A percentile compares a stretch with the other conserved stretches of the same genome.
Conservation (phyloP, 805 yeast species). For the Candida railenensis region DNA sequence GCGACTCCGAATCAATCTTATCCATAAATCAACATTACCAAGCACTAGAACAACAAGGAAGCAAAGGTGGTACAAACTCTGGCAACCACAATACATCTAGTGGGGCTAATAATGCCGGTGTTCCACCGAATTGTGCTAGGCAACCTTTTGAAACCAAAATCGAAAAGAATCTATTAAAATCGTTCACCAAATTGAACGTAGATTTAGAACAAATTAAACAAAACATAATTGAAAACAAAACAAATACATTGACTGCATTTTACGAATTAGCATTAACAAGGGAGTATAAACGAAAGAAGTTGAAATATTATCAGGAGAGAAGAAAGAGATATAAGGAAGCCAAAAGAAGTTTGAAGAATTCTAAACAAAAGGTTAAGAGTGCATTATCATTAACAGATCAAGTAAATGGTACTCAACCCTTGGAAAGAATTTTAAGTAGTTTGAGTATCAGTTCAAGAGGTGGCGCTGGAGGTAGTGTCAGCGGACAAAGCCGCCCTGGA, state of each 20-base stretch:
- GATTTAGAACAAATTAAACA: slow-evolving; percentile 59
- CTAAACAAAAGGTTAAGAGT: slow-evolving; percentile 34
- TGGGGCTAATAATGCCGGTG: slow-evolving; percentile 27
- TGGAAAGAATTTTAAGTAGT: slow-evolving; percentile 37
- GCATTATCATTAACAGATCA: slow-evolving; percentile 36
- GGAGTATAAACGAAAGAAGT: slow-evolving; percentile 38
- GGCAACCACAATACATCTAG: neutral
- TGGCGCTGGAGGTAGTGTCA: neutral
- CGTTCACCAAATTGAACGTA: slow-evolving; percentile 58
- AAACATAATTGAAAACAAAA: slow-evolving; percentile 55
- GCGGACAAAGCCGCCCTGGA: neutral
- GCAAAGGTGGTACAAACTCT: neutral
- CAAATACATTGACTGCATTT: slow-evolving; percentile 72
- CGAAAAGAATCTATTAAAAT: slow-evolving; percentile 63
- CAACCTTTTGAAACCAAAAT: slow-evolving; percentile 55
- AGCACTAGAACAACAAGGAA: slow-evolving; percentile 15
- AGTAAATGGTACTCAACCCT: slow-evolving; percentile 26
- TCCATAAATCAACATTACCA: slow-evolving; percentile 39
- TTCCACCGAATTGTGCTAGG: slow-evolving; percentile 21
- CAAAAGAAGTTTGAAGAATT: slow-evolving; percentile 26
- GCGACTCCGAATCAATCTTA: slow-evolving; percentile 35
- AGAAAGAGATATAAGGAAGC: slow-evolving; percentile 33
- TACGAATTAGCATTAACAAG: slow-evolving; percentile 67
- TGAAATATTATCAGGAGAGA: slow-evolving; percentile 26
- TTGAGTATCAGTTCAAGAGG: slow-evolving; percentile 31